These are phyloP conservation scores for Penicillium crustosum DNA, from an alignment of 2,329 filamentous ascomycete species.

Conservation along the genomic window DNA sequence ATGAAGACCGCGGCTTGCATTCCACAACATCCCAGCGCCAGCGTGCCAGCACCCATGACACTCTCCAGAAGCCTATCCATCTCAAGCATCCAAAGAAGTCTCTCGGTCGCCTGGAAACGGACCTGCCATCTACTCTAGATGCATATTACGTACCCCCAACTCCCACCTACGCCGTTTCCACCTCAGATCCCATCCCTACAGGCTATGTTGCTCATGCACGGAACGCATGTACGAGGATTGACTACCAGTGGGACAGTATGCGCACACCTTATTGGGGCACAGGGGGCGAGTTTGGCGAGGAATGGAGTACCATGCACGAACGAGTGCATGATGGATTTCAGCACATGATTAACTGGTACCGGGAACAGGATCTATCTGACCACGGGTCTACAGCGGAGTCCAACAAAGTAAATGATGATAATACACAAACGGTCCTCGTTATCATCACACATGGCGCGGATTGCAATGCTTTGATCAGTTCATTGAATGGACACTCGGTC, in stretches of 20 bases:
- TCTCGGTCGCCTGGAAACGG: constrained; percentile 36
- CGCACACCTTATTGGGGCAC: constrained; percentile 77
- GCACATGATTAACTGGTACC: constrained; percentile 81
- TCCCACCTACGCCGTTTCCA: constrained; percentile 79
- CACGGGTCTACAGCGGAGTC: constrained; percentile 14
- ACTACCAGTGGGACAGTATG: constrained; percentile 96
- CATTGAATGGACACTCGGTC: constrained; percentile 86
- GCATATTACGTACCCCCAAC: constrained; percentile 70
- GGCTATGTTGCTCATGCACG: constrained; percentile 90
- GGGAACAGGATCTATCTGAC: constrained; percentile 40
- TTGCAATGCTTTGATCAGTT: constrained; percentile 91
- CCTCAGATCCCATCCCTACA: constrained; percentile 75
- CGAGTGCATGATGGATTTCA: constrained; percentile 79
- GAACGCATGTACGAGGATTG: constrained; percentile 80
- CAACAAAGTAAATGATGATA: constrained; percentile 50
- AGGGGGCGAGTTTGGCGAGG: constrained; percentile 84
- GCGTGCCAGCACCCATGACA: constrained; percentile 50
- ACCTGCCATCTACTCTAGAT: constrained; percentile 30
- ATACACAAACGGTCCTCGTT: constrained; percentile 75
- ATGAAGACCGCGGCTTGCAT: constrained; percentile 25
- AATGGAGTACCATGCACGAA: constrained; percentile 94
- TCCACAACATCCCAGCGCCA: constrained; percentile 32
- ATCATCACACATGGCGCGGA: constrained; percentile 93
- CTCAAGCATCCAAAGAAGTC: constrained; percentile 21
- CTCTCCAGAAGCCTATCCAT: constrained; percentile 29